phyloP scores from a whole-genome alignment of 1,139 yeast species.

The Meyerozyma elateridarum region DNA sequence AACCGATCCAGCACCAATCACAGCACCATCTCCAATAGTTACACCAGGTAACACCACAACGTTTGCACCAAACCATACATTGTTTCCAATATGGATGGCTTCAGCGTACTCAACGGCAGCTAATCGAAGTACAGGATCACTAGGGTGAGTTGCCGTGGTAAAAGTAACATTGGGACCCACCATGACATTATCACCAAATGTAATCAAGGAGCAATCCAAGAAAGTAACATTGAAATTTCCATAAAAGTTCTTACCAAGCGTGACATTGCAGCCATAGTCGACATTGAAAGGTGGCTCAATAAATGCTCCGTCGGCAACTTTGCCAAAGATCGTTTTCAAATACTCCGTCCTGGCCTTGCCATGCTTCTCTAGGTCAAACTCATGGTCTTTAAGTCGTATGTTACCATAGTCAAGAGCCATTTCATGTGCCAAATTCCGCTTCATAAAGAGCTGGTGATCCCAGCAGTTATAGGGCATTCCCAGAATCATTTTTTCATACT shows the following conservation, averaged over 20 bases:
- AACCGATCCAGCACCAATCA: constrained; percentile 65
- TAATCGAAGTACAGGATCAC: constrained; percentile 44
- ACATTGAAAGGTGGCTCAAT: constrained; percentile 52
- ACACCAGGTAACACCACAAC: constrained; percentile 60
- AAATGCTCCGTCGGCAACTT: constrained; percentile 31
- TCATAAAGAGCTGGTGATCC: constrained; percentile 21
- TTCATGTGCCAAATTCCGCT: constrained; percentile 28
- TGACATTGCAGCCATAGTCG: constrained; percentile 56
- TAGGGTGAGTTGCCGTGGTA: constrained; percentile 61
- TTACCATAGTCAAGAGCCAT: constrained; percentile 32
- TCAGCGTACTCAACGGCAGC: constrained; percentile 47
- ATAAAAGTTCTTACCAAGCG: constrained; percentile 47
- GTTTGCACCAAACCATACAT: constrained; percentile 64
- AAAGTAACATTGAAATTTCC: constrained; percentile 52
- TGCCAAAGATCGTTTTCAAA: constrained; percentile 42
- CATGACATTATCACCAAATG: constrained; percentile 56
- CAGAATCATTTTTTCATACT: constrained; percentile 43
- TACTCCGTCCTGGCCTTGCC: constrained; percentile 31
- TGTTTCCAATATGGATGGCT: constrained; percentile 56
- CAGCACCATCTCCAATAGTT: constrained; percentile 57
- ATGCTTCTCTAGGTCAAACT: constrained; percentile 22
- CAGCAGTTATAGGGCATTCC: constrained; percentile 28
- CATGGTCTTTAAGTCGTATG: constrained; percentile 36
- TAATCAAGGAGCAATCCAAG: constrained; percentile 57
- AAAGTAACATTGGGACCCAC: constrained; percentile 62